Percentiles rank a stretch among this genome's conserved stretches.
These are phyloP conservation scores for Malassezia slooffiae DNA, from an alignment of 1,284 basidiomycete genomes.

Conservation along the genomic window DNA sequence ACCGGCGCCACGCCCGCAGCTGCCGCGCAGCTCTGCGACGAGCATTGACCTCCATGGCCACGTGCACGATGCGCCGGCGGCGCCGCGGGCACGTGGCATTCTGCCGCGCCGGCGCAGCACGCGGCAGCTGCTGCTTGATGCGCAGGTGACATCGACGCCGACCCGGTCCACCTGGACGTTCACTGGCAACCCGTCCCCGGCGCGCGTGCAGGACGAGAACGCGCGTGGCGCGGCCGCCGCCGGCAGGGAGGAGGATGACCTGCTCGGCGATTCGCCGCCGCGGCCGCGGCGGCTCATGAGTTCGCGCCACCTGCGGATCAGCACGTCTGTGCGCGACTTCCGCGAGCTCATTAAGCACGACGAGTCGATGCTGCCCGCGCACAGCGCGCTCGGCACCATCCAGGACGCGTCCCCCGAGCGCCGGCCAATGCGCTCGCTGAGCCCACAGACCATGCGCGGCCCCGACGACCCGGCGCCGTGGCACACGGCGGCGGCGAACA, in stretches of 20 bases:
- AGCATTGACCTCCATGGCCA: constrained; percentile 3
- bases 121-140: constrained; percentile 17
- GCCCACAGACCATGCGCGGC: not conserved
- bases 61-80: too few species aligned
- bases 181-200: too few species aligned
- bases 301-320: too few species aligned
- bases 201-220: too few species aligned
- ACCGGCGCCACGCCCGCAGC: too few species aligned
- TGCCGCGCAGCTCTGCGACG: constrained; percentile 2
- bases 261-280: too few species aligned
- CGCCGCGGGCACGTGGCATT: not conserved
- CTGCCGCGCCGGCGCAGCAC: constrained; percentile 14
- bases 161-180: constrained; percentile 8
- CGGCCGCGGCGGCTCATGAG: constrained; percentile 1
- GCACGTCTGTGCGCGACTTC: constrained; percentile 15
- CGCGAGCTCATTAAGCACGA: constrained; percentile 3
- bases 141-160: constrained; percentile 17
- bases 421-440: too few species aligned
- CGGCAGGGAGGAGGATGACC: too few species aligned
- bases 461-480: not conserved
- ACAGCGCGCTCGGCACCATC: too few species aligned
- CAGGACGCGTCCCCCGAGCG: constrained; percentile 1
- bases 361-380: constrained; percentile 4
- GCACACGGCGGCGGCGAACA: constrained; percentile 2
- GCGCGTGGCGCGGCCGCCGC: too few species aligned